Base-by-base conservation (phyloP, 2,329 filamentous ascomycete genomes). In the Moelleriella libera region DNA sequence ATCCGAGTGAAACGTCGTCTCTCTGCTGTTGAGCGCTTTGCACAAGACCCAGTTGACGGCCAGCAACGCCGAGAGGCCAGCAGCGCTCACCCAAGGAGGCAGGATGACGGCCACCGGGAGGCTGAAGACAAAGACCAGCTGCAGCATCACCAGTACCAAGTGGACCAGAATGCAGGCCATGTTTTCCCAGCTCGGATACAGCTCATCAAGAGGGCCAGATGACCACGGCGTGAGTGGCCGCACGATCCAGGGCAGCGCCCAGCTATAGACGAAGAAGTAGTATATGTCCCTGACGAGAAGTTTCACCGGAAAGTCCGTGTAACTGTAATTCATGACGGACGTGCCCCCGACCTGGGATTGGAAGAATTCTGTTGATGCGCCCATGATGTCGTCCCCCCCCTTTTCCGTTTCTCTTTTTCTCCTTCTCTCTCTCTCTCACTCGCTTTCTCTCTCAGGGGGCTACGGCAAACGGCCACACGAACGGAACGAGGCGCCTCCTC, bases 231-330 rank as follows among this genome's bases (percentile, higher is more conserved):
- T 60, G 6, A 81, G 43, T 0, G 83, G 83, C 53, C 73, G 67
- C n/a, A 85, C 47, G 37, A 85, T 66, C 59, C 74, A 77, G 2
- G 79, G 80, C 21, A 84, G 58, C 4, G 73, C 70, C 71, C 74
- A 77, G 47, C 63, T 50, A 51, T 74, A 76, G 46, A 64, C 60
- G 59, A 77, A 72, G 61, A 78, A 78, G 55, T 71, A 72, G 55
- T 68, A 70, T n/a, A 75, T 54, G 50, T 80, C 75, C 59, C 68
- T 72, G 43, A 64, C 58, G 45, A 79, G 60, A 45, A 79, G 66
- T 43, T 58, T 68, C 59, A 65, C 69, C 1, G 75, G 75, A 53
- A 68, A 62, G 54, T 78, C 75, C 7, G 78, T 82, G 59, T 82
- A 80, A 54, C 69, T 68, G 60, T 80, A 80, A 62, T 72, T 76